Conservation (phyloP, 163 green algal species). For the Scenedesmus sp. region DNA sequence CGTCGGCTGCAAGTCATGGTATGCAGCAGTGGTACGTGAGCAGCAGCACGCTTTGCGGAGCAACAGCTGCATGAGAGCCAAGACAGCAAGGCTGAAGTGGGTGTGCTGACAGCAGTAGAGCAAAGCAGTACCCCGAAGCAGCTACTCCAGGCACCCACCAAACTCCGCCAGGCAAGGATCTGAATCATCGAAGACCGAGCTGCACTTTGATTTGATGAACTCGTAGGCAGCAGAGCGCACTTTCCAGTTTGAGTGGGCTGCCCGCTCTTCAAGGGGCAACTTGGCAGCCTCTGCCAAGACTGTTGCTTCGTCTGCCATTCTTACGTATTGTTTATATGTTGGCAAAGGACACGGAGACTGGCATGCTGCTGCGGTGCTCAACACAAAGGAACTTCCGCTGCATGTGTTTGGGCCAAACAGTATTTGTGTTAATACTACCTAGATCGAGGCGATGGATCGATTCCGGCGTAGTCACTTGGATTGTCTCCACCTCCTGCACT, state of each 20-base stretch:
- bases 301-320: slow-evolving; percentile 78
- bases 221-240: slow-evolving; percentile 87
- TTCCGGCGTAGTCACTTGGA: too few relatives aligned
- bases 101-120: slow-evolving; percentile 1
- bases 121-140: background rate
- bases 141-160: slow-evolving; percentile 58
- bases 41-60: background rate
- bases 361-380: background rate
- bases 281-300: slow-evolving; percentile 81
- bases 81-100: background rate
- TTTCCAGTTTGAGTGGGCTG: slow-evolving; percentile 94
- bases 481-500: too few relatives aligned
- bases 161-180: slow-evolving; percentile 77
- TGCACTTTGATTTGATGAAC: slow-evolving; percentile 75
- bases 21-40: background rate
- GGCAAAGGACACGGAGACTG: background rate
- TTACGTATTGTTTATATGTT: background rate
- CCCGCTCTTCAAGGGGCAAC: slow-evolving; percentile 81
- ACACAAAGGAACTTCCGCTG: background rate
- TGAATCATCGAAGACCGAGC: slow-evolving; percentile 71
- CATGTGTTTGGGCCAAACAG: background rate
- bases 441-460: too few relatives aligned
- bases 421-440: too few relatives aligned
- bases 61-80: background rate
- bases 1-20: slow-evolving; percentile 64